Base-by-base conservation (phyloP, 1,139 yeast genomes). In the Geotrichum macrosporum region DNA sequence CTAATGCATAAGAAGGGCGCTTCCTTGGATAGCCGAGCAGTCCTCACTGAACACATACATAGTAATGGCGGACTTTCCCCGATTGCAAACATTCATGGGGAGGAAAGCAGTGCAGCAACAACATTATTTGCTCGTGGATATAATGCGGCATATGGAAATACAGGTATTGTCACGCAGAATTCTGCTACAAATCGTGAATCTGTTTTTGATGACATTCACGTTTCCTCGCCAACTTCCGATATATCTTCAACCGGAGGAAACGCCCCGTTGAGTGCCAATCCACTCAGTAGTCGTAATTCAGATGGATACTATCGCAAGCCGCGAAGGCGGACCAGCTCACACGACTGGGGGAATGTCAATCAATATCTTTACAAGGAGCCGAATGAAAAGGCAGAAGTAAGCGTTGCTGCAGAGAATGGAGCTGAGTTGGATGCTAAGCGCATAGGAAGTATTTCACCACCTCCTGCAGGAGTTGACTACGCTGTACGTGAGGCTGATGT, bases 401-500 rank as follows among this genome's bases (percentile, higher is more conserved):
- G 29, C 19, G 33, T 15, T 9, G 32, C 31, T n/a, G 41, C 30
- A 15, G 10, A 24, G 38, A 12, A 36, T 15, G 43, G 33, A n/a
- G 18, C 38, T 3, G 34, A 27, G 4, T 21, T 15, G n/a, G 46
- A 36, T 38, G 35, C 32, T 2, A 41, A 40, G 15, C 21, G 50
- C n/a, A 22, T 34, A 30, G 46, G 39, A 16, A 21, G 35, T 3
- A 42, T 44, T n/a, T 44, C 53, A 16, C 48, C 48, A 5, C 48
- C 43, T 5, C 50, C 50, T 2, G 44, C 50, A n/a, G 53, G 52
- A 21, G 65, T 60, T 8, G 60, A 65, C 44, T 65, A 65, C 48
- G 69, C 69, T 1, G 62, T 63, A 5, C 58, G 69, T 6, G 69
- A 65, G 46, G 63, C 69, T 1, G 69, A 65, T 44, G 55, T 65